These are phyloP conservation scores for Cnidoscolus chayamansa DNA, from an alignment of 441 rosid species.

Conservation along the genomic window DNA sequence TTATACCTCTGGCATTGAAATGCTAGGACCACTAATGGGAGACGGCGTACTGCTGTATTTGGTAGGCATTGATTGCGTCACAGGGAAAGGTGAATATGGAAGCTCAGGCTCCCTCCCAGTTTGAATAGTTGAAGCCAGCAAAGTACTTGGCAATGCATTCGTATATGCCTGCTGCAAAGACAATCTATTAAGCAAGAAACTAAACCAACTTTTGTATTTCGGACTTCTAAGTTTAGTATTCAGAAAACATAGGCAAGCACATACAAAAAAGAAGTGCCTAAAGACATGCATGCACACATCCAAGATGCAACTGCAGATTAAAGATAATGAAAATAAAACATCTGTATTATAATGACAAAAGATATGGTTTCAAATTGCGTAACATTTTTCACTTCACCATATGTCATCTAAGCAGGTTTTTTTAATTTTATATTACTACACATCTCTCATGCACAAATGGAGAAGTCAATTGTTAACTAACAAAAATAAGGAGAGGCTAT, in stretches of 20 bases:
- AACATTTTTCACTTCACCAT: too few species aligned
- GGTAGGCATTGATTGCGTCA: slow-evolving; percentile 61
- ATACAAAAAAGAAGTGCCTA: not conserved
- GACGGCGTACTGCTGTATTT: slow-evolving; percentile 64
- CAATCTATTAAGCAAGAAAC: slow-evolving; percentile 10
- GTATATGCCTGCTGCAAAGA: slow-evolving; percentile 58
- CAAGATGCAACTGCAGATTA: slow-evolving; percentile 1
- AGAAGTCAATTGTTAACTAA: not conserved
- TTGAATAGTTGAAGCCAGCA: slow-evolving; percentile 69
- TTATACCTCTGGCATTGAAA: slow-evolving; percentile 83
- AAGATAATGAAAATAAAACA: not conserved
- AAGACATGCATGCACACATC: not conserved
- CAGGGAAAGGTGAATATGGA: slow-evolving; percentile 76
- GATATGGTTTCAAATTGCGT: too few species aligned
- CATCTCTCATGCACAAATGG: not conserved
- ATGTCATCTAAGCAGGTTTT: not conserved
- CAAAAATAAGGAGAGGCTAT: too few species aligned
- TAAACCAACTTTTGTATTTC: slow-evolving; percentile 20
- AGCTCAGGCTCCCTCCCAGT: slow-evolving; percentile 74
- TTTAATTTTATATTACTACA: not conserved
- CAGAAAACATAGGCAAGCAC: not conserved
- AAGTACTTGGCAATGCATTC: slow-evolving; percentile 64
- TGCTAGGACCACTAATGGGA: slow-evolving; percentile 63
- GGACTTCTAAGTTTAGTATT: not conserved
- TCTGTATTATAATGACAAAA: too few species aligned